These are phyloP conservation scores for Panicum miliaceum DNA, from an alignment of 176 grass and related monocot species.

Conservation along the genomic window DNA sequence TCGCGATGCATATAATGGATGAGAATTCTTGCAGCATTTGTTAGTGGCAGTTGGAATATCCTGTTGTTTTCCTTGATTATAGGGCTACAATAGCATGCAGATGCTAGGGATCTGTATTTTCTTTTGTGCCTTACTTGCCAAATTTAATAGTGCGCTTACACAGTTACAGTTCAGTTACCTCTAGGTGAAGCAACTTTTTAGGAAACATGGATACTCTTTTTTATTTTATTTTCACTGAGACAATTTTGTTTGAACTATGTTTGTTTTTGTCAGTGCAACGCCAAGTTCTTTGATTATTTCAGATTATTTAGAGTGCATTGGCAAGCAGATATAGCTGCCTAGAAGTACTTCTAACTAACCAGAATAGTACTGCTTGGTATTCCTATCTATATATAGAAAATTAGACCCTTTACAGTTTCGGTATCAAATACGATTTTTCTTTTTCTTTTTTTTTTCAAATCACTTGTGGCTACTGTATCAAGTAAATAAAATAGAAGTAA, in stretches of 20 bases:
- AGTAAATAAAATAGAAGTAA: not conserved
- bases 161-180: not conserved
- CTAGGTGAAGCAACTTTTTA: not conserved
- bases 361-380: not conserved
- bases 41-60: not conserved
- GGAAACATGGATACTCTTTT: not conserved
- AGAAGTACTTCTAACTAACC: not conserved
- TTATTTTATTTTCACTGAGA: not conserved
- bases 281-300: not conserved
- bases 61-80: not conserved
- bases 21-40: not conserved
- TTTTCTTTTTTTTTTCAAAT: not conserved
- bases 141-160: not conserved
- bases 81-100: not conserved
- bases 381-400: not conserved
- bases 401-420: not conserved
- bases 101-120: not conserved
- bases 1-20: not conserved
- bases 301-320: not conserved
- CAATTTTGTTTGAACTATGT: not conserved
- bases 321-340: not conserved
- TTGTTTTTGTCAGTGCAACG: not conserved
- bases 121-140: not conserved
- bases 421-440: not conserved
- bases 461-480: constrained; percentile 2